Percentiles rank a stretch among this genome's conserved stretches.
phyloP scores from a whole-genome alignment of 108 stramenopile genomes.

The Cyclotella choctawhatcheeana region DNA sequence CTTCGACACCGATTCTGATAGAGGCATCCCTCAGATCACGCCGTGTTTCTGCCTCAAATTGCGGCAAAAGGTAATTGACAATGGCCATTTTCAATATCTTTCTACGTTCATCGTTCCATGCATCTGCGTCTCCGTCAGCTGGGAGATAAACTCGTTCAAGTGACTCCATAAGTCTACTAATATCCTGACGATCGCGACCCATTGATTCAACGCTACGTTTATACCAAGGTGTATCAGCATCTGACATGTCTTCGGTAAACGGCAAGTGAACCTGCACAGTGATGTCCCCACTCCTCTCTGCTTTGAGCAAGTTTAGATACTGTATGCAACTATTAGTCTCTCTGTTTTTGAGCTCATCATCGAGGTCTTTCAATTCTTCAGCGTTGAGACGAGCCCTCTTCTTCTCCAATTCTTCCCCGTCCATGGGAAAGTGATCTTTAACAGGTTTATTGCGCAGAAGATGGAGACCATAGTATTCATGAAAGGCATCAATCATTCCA shows the following conservation, averaged over 20 bases:
- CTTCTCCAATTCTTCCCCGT: conserved; percentile 54
- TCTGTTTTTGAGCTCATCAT: conserved; percentile 62
- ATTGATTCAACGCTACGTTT: conserved; percentile 49
- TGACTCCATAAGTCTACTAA: conserved; percentile 56
- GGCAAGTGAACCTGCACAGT: conserved; percentile 77
- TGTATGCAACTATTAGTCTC: conserved; percentile 80
- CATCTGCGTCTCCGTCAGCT: conserved; percentile 67
- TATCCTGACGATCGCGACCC: conserved; percentile 71
- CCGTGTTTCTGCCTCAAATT: conserved; percentile 81
- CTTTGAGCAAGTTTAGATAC: conserved; percentile 84
- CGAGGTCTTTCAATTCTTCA: conserved; percentile 72
- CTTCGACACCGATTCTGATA: conserved; percentile 66
- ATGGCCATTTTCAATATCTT: conserved; percentile 79
- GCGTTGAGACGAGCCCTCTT: conserved; percentile 53
- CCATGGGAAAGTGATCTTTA: conserved; percentile 84
- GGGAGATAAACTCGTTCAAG: conserved; percentile 80
- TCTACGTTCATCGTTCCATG: conserved; percentile 81
- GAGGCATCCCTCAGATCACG: conserved; percentile 77
- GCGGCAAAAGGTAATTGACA: conserved; percentile 79
- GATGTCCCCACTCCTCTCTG: conserved; percentile 73
- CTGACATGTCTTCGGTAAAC: conserved; percentile 26
- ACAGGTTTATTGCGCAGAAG: conserved; percentile 78
- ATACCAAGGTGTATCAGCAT: conserved; percentile 66
- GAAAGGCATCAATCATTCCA: conserved; percentile 81
- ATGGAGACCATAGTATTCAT: conserved; percentile 89